Evolutionary conservation across 495 filamentous ascomycete species (phyloP), one percentile per base, ranked within the genome.

Genomic region (Alectoria sarmentosa): DNA sequence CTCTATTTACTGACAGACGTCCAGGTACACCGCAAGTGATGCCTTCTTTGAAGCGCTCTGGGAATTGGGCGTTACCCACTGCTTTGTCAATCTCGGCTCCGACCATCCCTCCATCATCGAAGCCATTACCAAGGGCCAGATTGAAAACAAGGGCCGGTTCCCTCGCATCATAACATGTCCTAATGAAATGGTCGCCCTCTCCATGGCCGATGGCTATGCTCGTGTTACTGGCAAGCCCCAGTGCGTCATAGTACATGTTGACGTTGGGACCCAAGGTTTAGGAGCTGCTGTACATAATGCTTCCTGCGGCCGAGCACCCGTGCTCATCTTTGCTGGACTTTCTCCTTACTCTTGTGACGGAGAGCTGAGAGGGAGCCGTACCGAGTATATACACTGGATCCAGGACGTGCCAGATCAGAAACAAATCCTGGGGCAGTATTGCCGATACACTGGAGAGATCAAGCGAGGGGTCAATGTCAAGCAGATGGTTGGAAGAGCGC

Each of bases 101-200:
- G 92, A 96, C 73, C 92, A 96, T 70, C 92, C 92, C 15, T 88
- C 83, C 66, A 96, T 98, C 70, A 85, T 97, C 65, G 93, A 98
- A 77, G 91, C 92, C n/a, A 96, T 98, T 78, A 89, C 95, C 63
- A 93, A 92, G 75, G 93, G 90, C 21, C 86, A 91, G 58, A 82
- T 80, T 63, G 83, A 86, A 70, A 82, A 81, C 65, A 75, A 73
- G 57, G 85, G 82, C 52, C 79, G 82, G 60, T 96, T 96, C 69
- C 93, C 92, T 34, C 84, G 79, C 44, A 91, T 96, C 60, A 89
- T 98, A 69, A 98, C 92, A 57, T 96, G 92, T 73, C 92, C 92
- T 3, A 96, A 96, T 70, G 92, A 96, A 90, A 98, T 97, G 93
- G 93, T 98, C 7, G 93, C 93, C 58, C 85, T 98, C 66, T 96